Evolutionary conservation across 768 basidiomycete genomes (phyloP).

Genomic region (Pleurotus tuoliensis): DNA sequence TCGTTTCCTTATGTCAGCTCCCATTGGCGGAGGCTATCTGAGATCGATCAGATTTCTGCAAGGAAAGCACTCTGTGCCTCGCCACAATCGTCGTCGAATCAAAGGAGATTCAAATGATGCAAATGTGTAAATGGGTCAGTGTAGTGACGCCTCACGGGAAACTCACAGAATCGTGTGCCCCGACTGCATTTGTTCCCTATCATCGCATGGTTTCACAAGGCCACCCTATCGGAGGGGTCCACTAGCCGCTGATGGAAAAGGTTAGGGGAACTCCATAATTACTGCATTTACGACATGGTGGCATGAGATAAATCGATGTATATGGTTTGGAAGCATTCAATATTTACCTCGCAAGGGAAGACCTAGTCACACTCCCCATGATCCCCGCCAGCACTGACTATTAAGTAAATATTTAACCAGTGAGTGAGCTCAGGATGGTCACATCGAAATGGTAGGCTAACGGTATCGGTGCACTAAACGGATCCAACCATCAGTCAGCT

Average conservation of each 20-base stretch:
- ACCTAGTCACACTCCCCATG: background rate
- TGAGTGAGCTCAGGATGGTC: too few relatives aligned
- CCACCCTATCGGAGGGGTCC: background rate
- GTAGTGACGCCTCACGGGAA: conserved; percentile 2
- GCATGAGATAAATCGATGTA: conserved; percentile 3
- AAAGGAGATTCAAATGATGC: conserved; percentile 1
- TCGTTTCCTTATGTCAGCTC: conserved; percentile 4
- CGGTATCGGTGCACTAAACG: background rate
- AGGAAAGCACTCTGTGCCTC: conserved; percentile 3
- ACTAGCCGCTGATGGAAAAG: background rate
- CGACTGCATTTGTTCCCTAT: background rate
- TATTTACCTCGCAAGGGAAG: conserved; percentile 2
- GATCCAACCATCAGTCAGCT: background rate
- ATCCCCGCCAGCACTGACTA: background rate
- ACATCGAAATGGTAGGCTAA: background rate
- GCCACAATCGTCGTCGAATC: conserved; percentile 8
- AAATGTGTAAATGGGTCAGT: conserved; percentile 6
- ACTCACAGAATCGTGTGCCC: conserved; percentile 7
- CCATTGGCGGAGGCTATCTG: conserved; percentile 7
- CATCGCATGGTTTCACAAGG: conserved; percentile 7
- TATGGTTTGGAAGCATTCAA: background rate
- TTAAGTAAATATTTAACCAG: too few relatives aligned
- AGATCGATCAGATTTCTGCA: conserved; percentile 8
- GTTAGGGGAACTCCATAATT: conserved; percentile 4
- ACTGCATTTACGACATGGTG: conserved; percentile 5